Base-by-base conservation (phyloP, 1,284 basidiomycete genomes). In the Cryptococcus floricola region DNA sequence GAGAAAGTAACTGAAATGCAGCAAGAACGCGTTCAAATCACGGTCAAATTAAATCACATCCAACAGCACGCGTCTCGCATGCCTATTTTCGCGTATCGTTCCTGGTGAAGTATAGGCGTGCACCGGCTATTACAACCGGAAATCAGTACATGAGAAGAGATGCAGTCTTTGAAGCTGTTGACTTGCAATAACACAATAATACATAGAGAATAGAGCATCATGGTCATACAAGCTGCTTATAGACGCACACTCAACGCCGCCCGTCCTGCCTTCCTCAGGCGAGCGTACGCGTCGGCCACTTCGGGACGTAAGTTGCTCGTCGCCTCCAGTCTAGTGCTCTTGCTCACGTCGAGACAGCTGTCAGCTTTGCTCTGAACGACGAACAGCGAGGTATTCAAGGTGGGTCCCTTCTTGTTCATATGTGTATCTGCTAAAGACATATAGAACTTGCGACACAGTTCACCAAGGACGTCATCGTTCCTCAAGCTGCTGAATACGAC, bases 391-490 rank as follows among this genome's bases (percentile, higher is more conserved):
- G 66, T 12, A 74, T 76, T 54, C 66, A 72, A 58, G 73, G 73
- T 71, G 42, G 48, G 64, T 53, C 8, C 13, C 10, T 23, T 4
- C 1, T 16, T 5, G 8, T 31, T 13, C 8, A 14, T 18, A 28
- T 31, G 16, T 4, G 18, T 12, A 18, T 13, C 25, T 18, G 13
- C n/a, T 28, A n/a, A 42, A 10, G 41, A 9, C 28, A 14, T 9
- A 0, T 56, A 80, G 80, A 82, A 16, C 74, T 83, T 4, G 80
- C 81, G 0, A 66, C 75, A 46, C 68, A 68, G 53, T 83, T 83
- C 58, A 72, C 79, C 0, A 67, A 70, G 13, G 81, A 82, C 48
- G 69, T 78, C 53, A 80, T 83, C 60, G 74, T 80, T 39, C 81
- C 81, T 10, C 74, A 73, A 7, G 81, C 81, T 2, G 78, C 78